phyloP scores from a whole-genome alignment of 179 eudicot species.

The Monotropa hypopitys region DNA sequence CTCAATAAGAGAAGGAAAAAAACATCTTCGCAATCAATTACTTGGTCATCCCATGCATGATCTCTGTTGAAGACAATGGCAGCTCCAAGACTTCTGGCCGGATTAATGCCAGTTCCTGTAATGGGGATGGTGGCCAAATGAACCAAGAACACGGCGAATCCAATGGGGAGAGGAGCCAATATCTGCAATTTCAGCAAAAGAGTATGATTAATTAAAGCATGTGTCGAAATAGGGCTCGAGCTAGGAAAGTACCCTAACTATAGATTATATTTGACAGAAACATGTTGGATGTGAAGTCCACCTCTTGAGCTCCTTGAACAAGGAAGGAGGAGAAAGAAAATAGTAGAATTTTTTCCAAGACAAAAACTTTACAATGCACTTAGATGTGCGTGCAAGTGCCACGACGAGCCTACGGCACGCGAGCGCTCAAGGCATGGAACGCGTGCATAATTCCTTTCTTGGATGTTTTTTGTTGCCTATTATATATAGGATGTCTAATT shows the following conservation, averaged over 20 bases:
- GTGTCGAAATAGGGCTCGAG: not conserved
- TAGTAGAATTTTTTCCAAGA: too few relatives aligned
- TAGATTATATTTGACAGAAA: not conserved
- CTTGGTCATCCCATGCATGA: slow-evolving; percentile 46
- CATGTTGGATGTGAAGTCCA: too few relatives aligned
- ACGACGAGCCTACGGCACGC: too few relatives aligned
- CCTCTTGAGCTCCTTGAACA: too few relatives aligned
- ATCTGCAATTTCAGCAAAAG: slow-evolving; percentile 18
- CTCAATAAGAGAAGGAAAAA: not conserved
- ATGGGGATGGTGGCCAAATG: slow-evolving; percentile 58
- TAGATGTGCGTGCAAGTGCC: too few relatives aligned
- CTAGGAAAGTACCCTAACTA: not conserved
- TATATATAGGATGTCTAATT: too few relatives aligned
- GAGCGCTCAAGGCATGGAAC: too few relatives aligned
- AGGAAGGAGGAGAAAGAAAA: too few relatives aligned
- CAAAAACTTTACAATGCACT: too few relatives aligned
- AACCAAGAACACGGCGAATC: slow-evolving; percentile 48
- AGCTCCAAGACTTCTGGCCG: slow-evolving; percentile 53
- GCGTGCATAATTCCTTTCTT: too few relatives aligned
- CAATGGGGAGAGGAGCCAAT: slow-evolving; percentile 54
- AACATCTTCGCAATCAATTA: slow-evolving; percentile 5
- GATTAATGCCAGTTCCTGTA: slow-evolving; percentile 51
- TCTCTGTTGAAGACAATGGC: slow-evolving; percentile 43
- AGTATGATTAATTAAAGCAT: not conserved
- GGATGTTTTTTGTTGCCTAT: too few relatives aligned